phyloP scores from a whole-genome alignment of 2,329 filamentous ascomycete genomes.

The Hymenoscyphus scutula region DNA sequence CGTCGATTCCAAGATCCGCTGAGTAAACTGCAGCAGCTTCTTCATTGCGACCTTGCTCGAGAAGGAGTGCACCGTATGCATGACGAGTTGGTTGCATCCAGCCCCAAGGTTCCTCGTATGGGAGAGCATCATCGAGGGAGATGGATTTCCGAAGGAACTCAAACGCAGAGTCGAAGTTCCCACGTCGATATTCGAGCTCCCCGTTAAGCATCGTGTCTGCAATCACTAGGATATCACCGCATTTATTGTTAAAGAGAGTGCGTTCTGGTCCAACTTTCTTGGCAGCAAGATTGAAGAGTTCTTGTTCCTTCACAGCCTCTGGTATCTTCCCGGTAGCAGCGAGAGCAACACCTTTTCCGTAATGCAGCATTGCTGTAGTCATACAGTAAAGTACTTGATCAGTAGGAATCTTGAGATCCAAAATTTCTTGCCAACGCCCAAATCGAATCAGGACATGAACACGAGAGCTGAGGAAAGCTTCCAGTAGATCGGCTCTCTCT shows the following conservation, averaged over 20 bases:
- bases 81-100: slow-evolving; percentile 77
- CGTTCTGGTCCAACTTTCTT: slow-evolving; percentile 55
- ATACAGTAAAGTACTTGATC: slow-evolving; percentile 64
- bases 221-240: slow-evolving; percentile 60
- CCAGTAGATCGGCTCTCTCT: slow-evolving; percentile 78
- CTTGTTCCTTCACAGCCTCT: slow-evolving; percentile 52
- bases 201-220: slow-evolving; percentile 67
- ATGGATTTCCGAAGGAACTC: slow-evolving; percentile 56
- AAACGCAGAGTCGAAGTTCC: slow-evolving; percentile 59
- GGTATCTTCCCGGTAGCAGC: slow-evolving; percentile 56
- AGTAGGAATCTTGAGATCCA: slow-evolving; percentile 52
- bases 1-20: slow-evolving; percentile 59
- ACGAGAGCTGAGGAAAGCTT: slow-evolving; percentile 66
- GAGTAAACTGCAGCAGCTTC: slow-evolving; percentile 57
- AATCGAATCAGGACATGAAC: slow-evolving; percentile 72
- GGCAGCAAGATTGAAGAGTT: slow-evolving; percentile 50
- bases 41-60: slow-evolving; percentile 61
- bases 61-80: slow-evolving; percentile 65
- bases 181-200: slow-evolving; percentile 68
- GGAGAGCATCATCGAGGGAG: slow-evolving; percentile 58
- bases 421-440: slow-evolving; percentile 66
- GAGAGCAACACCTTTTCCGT: slow-evolving; percentile 65
- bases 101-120: slow-evolving; percentile 73
- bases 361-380: slow-evolving; percentile 66
- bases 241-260: slow-evolving; percentile 68